Percentiles rank a stretch among this genome's conserved stretches.
Evolutionary conservation across 306 rosid genomes (phyloP).

Genomic region (Cicer bijugum): DNA sequence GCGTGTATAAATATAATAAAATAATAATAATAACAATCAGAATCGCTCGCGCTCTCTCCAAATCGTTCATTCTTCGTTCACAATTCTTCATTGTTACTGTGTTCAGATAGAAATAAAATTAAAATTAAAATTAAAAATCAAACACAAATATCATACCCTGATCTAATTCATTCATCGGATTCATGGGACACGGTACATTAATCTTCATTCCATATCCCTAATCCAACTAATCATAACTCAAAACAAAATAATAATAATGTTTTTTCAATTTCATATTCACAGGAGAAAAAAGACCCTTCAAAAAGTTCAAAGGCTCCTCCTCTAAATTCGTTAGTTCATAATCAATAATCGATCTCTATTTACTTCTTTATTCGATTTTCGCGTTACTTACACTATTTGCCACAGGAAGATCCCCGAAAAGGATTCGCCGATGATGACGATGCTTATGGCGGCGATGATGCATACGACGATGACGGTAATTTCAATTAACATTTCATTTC

Average conservation of each 20-base stretch:
- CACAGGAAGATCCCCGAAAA: conserved; percentile 66
- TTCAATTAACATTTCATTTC: neutral
- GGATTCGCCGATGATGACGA: conserved; percentile 58
- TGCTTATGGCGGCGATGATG: conserved; percentile 61
- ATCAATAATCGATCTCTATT: neutral
- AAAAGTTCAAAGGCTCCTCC: conserved; percentile 54
- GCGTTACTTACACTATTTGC: neutral
- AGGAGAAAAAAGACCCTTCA: conserved; percentile 74
- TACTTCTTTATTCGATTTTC: neutral
- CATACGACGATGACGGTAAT: conserved; percentile 75
- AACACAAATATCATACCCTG: neutral
- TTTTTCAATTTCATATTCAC: conserved; percentile 37
- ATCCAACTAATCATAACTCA: neutral
- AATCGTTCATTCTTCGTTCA: neutral
- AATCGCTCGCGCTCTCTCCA: neutral
- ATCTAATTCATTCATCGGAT: neutral
- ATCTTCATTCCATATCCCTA: neutral
- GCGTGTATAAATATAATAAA: neutral
- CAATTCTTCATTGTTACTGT: neutral
- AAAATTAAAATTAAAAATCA: neutral
- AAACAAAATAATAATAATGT: neutral
- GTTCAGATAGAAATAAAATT: neutral
- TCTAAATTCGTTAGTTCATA: conserved; percentile 54
- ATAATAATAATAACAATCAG: neutral
- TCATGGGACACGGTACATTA: conserved; percentile 53